Conservation (phyloP, 371 early-diverging fungal species). For the Mortierella sp. region DNA sequence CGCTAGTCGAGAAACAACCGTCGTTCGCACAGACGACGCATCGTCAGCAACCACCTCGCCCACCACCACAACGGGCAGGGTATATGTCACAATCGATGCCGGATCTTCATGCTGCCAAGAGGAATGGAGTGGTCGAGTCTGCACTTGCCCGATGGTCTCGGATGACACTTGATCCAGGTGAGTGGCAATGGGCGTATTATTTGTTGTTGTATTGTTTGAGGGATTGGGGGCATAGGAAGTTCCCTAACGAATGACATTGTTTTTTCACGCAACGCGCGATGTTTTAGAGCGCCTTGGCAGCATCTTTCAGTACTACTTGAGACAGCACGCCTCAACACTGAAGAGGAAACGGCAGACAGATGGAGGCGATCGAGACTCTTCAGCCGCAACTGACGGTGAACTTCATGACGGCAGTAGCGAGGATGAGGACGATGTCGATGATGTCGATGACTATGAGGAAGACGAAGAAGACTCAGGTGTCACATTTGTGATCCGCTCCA, state of each 20-base stretch:
- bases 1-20: background rate
- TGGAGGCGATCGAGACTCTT: background rate
- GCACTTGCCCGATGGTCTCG: constrained; percentile 13
- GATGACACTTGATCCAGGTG: constrained; percentile 26
- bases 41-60: background rate
- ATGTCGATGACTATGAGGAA: no score
- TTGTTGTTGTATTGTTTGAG: background rate
- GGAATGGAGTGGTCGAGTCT: background rate
- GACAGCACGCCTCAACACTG: constrained; percentile 7
- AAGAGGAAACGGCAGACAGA: background rate
- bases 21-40: background rate
- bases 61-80: background rate
- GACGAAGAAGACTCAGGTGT: background rate
- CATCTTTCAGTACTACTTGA: constrained; percentile 31
- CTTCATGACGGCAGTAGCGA: background rate
- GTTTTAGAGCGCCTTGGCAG: constrained; percentile 24
- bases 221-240: background rate
- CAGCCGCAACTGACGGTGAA: background rate
- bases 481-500: constrained; percentile 33
- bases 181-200: background rate
- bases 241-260: background rate
- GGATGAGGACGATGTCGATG: background rate
- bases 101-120: constrained; percentile 1
- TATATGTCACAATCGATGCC: constrained; percentile 4
- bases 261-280: background rate